A percentile compares a stretch with the other conserved stretches of the same genome.
Conservation (phyloP, 345 rosid genomes). For the Acer saccharum region DNA sequence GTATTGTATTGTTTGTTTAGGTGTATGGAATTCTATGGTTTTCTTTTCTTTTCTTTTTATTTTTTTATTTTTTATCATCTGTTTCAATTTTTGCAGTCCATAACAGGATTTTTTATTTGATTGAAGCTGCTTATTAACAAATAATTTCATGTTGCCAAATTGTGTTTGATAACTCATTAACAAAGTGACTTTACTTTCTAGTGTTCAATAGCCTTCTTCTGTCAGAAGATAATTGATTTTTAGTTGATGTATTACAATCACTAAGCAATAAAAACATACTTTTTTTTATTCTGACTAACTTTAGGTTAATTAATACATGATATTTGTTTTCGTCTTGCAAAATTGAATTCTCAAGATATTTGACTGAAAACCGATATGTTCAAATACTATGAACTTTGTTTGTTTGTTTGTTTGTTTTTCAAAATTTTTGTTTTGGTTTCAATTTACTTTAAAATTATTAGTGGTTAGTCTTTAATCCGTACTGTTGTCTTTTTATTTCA, state of each 20-base stretch:
- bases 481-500: conserved; percentile 31
- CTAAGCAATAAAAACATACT: background rate
- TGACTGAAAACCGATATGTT: background rate
- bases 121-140: background rate
- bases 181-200: background rate
- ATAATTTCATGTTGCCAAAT: background rate
- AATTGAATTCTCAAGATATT: background rate
- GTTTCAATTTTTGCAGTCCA: background rate
- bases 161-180: background rate
- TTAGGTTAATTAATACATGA: background rate
- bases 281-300: background rate
- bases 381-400: background rate
- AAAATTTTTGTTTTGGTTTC: background rate
- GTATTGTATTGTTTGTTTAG: background rate
- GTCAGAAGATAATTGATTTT: background rate
- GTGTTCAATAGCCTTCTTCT: background rate
- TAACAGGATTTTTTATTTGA: background rate
- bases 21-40: background rate
- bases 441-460: background rate
- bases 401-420: background rate
- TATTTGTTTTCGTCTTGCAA: background rate
- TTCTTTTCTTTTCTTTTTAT: no score
- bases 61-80: no score
- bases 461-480: conserved; percentile 8
- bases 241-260: background rate